Base-by-base conservation (phyloP, 2,329 filamentous ascomycete species). In the Sporothrix brunneoviolacea region DNA sequence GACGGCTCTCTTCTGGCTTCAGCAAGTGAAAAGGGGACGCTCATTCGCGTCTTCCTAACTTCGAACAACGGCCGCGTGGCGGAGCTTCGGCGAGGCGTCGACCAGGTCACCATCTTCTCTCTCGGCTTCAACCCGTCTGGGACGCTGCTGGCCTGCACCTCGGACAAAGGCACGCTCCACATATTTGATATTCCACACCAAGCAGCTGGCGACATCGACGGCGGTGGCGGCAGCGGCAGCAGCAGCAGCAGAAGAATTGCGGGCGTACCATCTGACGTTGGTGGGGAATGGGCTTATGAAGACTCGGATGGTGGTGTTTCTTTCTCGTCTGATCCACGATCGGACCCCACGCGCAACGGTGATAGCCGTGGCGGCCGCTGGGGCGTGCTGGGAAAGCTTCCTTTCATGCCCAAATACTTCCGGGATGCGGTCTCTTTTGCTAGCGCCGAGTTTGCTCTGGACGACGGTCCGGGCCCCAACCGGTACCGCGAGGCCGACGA, bases 101-200 rank as follows among this genome's bases (percentile, higher is more conserved):
- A 98, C 61, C 85, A 83, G 32, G 91, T 93, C 15, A 82, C 83
- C 48, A 86, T 97, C 58, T 95, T 88, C 68, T 91, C 88, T 2
- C 74, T 98, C 10, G 84, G 86, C 10, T 93, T 98, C 65, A 94
- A 88, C 18, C 91, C 91, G 0, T 83, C 83, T 1, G 87, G 86
- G 46, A 80, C 77, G 38, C 78, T 90, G 62, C 76, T 97, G 10
- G 93, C 93, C 22, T 91, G 90, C 55, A 97, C 91, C 1, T 96
- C 91, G 1, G 93, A 98, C 73, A 98, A 97, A 69, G 91, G 88
- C 6, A 98, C 91, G 0, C 75, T 98, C 10, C 93, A 98, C 67
- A 79, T 98, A 33, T 98, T 96, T 63, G 90, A 97, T 62, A 76
- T 96, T 1, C 84, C 85, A 4, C 76, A 79, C 53, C 70, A 73